Conservation (phyloP, 768 basidiomycete species). For the Lactarius hatsudake region DNA sequence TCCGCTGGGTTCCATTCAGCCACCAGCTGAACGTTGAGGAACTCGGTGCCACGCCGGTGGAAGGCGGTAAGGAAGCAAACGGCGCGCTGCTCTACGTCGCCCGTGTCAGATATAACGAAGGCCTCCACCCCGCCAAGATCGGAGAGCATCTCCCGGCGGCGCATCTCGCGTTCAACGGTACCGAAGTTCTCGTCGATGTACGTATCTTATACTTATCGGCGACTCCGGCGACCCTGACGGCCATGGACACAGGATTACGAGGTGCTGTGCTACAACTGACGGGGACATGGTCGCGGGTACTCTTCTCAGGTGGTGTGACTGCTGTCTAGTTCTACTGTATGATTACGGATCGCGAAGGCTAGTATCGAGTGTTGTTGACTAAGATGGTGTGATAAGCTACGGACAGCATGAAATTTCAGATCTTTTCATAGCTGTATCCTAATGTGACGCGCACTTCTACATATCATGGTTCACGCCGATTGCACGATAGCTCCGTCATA, state of each 20-base stretch:
- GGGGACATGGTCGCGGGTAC: neutral
- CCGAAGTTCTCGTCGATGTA: constrained; percentile 53
- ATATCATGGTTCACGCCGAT: neutral
- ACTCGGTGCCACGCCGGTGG: constrained; percentile 54
- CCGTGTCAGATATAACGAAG: constrained; percentile 51
- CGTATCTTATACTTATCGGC: constrained; percentile 18
- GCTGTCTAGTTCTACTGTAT: neutral
- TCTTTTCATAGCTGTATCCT: neutral
- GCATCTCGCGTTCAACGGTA: constrained; percentile 49
- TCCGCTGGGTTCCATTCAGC: constrained; percentile 54
- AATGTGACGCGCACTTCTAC: neutral
- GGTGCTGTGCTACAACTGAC: constrained; percentile 38
- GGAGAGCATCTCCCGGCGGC: constrained; percentile 51
- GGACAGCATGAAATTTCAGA: neutral
- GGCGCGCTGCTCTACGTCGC: constrained; percentile 61
- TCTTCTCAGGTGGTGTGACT: neutral
- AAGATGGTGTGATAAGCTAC: neutral
- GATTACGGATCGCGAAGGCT: neutral
- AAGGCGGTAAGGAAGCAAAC: constrained; percentile 63
- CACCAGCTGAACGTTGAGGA: constrained; percentile 45
- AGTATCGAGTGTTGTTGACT: neutral
- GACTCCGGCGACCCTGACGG: neutral
- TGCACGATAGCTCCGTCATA: neutral
- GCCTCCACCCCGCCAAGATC: constrained; percentile 63
- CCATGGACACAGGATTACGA: constrained; percentile 38